A percentile compares a stretch with the other conserved stretches of the same genome.
Evolutionary conservation across 1,284 basidiomycete genomes (phyloP).

Genomic region (Sanghuangporus weigelae): DNA sequence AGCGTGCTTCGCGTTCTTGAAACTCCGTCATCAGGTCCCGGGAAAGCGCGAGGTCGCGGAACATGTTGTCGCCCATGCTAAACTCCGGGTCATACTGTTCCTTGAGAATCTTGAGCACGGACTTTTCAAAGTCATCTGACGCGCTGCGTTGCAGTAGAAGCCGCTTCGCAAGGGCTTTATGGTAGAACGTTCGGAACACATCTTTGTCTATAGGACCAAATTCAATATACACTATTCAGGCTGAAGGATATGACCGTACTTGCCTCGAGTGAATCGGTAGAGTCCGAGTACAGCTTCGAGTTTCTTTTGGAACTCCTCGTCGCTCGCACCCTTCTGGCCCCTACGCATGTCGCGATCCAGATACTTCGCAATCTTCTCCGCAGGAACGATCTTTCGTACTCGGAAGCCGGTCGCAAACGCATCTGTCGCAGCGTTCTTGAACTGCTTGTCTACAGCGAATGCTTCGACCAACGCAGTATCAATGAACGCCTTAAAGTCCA

Average conservation of each 20-base stretch:
- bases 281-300: slow-evolving; percentile 78
- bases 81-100: slow-evolving; percentile 87
- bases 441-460: slow-evolving; percentile 19
- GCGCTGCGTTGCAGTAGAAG: slow-evolving; percentile 84
- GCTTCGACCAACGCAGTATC: slow-evolving; percentile 29
- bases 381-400: slow-evolving; percentile 79
- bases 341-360: slow-evolving; percentile 83
- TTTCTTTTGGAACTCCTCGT: slow-evolving; percentile 62
- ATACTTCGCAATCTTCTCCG: slow-evolving; percentile 92
- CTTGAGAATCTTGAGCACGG: slow-evolving; percentile 85
- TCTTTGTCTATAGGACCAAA: slow-evolving; percentile 59
- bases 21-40: slow-evolving; percentile 62
- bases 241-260: slow-evolving; percentile 9
- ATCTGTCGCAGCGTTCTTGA: slow-evolving; percentile 42
- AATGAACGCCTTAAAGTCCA: slow-evolving; percentile 65
- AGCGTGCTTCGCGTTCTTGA: slow-evolving; percentile 27
- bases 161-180: slow-evolving; percentile 84
- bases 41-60: slow-evolving; percentile 77
- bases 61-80: slow-evolving; percentile 86
- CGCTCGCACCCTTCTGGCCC: slow-evolving; percentile 72
- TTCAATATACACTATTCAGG: not conserved
- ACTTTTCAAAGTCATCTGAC: slow-evolving; percentile 87
- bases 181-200: slow-evolving; percentile 94
- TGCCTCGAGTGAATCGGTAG: slow-evolving; percentile 77
- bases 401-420: slow-evolving; percentile 84